phyloP scores from a whole-genome alignment of 208 protist genomes.

The Phytomonas sp. region DNA sequence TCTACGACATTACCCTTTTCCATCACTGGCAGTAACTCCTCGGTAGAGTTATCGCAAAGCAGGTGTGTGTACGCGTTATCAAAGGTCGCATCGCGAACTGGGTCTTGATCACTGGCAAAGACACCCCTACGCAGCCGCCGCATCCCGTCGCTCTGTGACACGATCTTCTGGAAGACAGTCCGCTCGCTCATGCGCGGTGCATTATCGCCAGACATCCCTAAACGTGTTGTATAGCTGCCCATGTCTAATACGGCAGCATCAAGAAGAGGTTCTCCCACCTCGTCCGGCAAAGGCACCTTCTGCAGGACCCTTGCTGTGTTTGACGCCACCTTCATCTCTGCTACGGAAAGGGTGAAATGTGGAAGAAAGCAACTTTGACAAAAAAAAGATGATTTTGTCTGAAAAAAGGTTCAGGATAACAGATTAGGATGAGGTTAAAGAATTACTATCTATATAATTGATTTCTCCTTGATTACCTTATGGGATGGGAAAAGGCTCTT shows the following conservation, averaged over 20 bases:
- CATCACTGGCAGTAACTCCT: constrained; percentile 31
- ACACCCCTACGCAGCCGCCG: not conserved
- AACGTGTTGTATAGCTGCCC: constrained; percentile 69
- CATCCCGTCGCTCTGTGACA: constrained; percentile 9
- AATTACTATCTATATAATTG: not conserved
- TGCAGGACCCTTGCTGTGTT: constrained; percentile 83
- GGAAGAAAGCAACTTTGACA: not conserved
- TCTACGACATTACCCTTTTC: constrained; percentile 58
- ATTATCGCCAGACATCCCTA: constrained; percentile 85
- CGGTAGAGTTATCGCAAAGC: constrained; percentile 12
- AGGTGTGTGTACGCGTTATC: constrained; percentile 39
- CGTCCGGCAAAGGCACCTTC: constrained; percentile 83
- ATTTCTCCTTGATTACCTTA: not conserved
- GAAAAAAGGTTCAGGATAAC: not conserved
- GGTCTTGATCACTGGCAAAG: not conserved
- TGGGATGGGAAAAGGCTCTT: not conserved
- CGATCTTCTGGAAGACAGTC: constrained; percentile 28
- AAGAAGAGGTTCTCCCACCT: constrained; percentile 64
- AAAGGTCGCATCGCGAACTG: constrained; percentile 22
- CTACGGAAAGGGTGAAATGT: not conserved
- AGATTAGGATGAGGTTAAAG: not conserved
- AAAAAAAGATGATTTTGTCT: not conserved
- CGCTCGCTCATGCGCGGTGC: constrained; percentile 67
- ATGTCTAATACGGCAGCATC: constrained; percentile 82
- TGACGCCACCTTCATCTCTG: constrained; percentile 67